A percentile compares a stretch with the other conserved stretches of the same genome.
These are phyloP conservation scores for Prunus kanzakura DNA, from an alignment of 306 rosid species.

Conservation along the genomic window DNA sequence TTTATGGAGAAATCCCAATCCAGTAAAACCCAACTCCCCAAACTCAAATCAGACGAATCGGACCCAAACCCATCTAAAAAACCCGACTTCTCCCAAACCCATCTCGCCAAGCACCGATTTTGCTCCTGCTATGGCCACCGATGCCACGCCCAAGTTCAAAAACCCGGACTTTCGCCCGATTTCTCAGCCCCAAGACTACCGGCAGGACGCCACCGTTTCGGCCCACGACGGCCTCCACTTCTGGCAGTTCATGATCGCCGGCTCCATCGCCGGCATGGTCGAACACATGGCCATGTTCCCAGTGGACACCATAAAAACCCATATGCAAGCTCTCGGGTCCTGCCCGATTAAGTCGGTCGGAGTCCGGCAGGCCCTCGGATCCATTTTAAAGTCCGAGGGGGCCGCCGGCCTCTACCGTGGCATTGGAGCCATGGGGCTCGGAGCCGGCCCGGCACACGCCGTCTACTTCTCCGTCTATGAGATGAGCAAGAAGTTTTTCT, in stretches of 20 bases:
- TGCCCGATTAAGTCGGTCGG: conserved; percentile 73
- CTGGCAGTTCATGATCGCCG: conserved; percentile 92
- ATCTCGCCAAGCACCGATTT: conserved; percentile 9
- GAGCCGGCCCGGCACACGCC: conserved; percentile 94
- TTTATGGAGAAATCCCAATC: conserved; percentile 24
- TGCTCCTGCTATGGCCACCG: conserved; percentile 51
- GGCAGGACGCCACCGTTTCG: conserved; percentile 35
- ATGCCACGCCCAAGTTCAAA: conserved; percentile 64
- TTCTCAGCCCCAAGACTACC: conserved; percentile 50
- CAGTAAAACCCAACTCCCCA: conserved; percentile 1
- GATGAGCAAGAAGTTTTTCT: conserved; percentile 53
- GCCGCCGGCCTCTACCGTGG: conserved; percentile 74
- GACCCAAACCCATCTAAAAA: neutral
- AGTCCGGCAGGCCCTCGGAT: conserved; percentile 60
- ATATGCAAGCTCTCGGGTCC: conserved; percentile 80
- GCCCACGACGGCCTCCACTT: conserved; percentile 76
- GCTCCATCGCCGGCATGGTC: conserved; percentile 70
- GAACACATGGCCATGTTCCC: conserved; percentile 96
- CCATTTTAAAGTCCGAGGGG: conserved; percentile 65
- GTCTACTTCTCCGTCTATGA: conserved; percentile 77
- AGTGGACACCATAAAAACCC: conserved; percentile 88
- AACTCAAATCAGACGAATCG: conserved; percentile 1
- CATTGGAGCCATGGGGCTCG: conserved; percentile 84
- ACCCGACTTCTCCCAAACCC: conserved; percentile 6
- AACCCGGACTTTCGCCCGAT: conserved; percentile 59